Evolutionary conservation across 2,329 filamentous ascomycete species (phyloP).

Genomic region (Epichloe coenophiala): DNA sequence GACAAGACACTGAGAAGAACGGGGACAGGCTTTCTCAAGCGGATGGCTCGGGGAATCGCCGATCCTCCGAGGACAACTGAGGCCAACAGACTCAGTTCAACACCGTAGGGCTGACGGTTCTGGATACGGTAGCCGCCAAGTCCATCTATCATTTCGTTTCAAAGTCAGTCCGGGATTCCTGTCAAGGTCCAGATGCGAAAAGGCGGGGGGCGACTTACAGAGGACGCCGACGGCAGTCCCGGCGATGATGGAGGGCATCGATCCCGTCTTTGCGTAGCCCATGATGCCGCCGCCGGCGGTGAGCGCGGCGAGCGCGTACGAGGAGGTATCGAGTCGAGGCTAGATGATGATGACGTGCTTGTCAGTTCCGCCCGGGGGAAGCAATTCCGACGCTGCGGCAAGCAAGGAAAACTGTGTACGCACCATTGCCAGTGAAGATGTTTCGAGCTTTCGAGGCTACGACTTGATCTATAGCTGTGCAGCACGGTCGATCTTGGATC

Average conservation of each 20-base stretch:
- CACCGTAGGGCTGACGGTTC: constrained; percentile 61
- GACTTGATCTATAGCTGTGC: background rate
- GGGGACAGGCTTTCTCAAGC: constrained; percentile 71
- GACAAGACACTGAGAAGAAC: constrained; percentile 67
- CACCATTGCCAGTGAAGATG: background rate
- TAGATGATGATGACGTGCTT: background rate
- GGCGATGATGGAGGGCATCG: constrained; percentile 73
- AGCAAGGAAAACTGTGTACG: background rate
- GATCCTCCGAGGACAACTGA: constrained; percentile 74
- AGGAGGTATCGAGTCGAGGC: constrained; percentile 37
- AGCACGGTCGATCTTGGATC: no score
- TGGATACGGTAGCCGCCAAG: constrained; percentile 72
- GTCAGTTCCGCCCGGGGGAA: background rate
- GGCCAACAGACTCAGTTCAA: constrained; percentile 81
- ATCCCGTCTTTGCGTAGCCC: constrained; percentile 75
- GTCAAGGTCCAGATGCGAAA: background rate
- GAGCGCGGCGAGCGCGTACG: constrained; percentile 65
- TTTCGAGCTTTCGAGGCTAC: background rate
- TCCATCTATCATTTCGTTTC: constrained; percentile 41
- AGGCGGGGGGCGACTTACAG: constrained; percentile 32
- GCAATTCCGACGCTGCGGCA: no score
- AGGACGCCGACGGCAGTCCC: constrained; percentile 66
- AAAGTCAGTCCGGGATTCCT: background rate
- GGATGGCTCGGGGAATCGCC: constrained; percentile 74
- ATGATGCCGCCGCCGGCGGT: constrained; percentile 79